Evolutionary conservation across 2,329 filamentous ascomycete genomes (phyloP).

Genomic region (Aspergillus ruber): DNA sequence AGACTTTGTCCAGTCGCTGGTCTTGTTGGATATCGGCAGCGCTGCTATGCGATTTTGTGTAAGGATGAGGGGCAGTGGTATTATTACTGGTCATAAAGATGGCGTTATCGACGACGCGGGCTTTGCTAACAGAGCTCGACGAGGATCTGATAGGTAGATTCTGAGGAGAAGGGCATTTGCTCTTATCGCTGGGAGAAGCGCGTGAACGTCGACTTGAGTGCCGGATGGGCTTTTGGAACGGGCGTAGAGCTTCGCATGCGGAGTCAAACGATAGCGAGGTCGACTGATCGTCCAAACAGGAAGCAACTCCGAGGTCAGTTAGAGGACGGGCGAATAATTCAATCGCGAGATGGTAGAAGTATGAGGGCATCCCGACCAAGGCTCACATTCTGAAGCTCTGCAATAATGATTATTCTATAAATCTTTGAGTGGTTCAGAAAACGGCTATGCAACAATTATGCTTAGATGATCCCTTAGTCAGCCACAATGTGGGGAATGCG

Average conservation of each 20-base stretch:
- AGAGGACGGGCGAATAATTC: conserved; percentile 47
- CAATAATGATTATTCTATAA: not conserved
- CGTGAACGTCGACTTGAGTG: conserved; percentile 8
- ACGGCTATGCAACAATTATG: not conserved
- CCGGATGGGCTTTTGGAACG: conserved; percentile 26
- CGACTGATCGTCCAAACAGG: conserved; percentile 4
- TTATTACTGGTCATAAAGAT: conserved; percentile 1
- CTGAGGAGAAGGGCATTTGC: conserved; percentile 4
- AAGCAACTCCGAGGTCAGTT: conserved; percentile 9
- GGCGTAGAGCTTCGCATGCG: conserved; percentile 31
- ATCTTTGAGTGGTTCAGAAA: not conserved
- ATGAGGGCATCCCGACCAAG: conserved; percentile 50
- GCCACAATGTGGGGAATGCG: conserved; percentile 2
- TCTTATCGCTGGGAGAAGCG: conserved; percentile 5
- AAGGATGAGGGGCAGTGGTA: conserved; percentile 11
- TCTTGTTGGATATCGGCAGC: conserved; percentile 43
- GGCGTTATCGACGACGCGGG: conserved; percentile 7
- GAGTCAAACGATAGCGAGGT: conserved; percentile 27
- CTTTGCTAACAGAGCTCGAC: not conserved
- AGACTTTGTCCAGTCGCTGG: conserved; percentile 75
- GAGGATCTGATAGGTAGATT: not conserved
- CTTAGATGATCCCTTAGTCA: conserved; percentile 6
- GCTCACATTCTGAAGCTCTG: conserved; percentile 18
- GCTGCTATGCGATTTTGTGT: conserved; percentile 12
- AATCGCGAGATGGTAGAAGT: conserved; percentile 58